A percentile compares a stretch with the other conserved stretches of the same genome.
Evolutionary conservation across 1,284 basidiomycete genomes (phyloP).

Genomic region (Trametes versicolor): DNA sequence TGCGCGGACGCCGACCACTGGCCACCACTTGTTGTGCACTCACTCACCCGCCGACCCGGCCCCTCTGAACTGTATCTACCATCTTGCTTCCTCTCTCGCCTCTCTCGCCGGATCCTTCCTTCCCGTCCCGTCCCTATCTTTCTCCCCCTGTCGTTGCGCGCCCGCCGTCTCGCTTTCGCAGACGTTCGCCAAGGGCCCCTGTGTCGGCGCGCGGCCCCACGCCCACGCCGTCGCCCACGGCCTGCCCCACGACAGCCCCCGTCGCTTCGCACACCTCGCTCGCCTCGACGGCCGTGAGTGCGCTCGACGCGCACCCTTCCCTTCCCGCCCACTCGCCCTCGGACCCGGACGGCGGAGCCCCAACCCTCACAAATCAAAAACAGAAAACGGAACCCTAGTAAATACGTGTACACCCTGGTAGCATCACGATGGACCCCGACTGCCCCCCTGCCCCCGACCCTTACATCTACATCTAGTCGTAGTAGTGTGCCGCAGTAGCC

Average conservation of each 20-base stretch:
- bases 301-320: conserved; percentile 1
- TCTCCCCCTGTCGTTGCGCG: neutral
- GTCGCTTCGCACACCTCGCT: neutral
- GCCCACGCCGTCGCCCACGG: conserved; percentile 5
- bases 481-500: conserved; percentile 11
- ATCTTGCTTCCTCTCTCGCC: conserved; percentile 12
- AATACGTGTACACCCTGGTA: conserved; percentile 1
- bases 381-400: neutral
- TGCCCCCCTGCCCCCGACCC: neutral
- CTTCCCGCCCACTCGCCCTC: neutral
- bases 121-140: neutral
- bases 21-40: conserved; percentile 15
- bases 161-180: neutral
- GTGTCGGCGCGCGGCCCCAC: neutral
- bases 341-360: neutral
- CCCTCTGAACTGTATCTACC: conserved; percentile 20
- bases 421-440: neutral
- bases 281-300: conserved; percentile 1
- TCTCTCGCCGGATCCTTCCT: neutral
- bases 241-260: neutral
- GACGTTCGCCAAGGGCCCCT: neutral
- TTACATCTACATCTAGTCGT: neutral
- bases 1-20: conserved; percentile 19
- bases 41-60: conserved; percentile 2
- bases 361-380: neutral